Base-by-base conservation (phyloP, 73 alveolate genomes). In the Stentor roeselii region DNA sequence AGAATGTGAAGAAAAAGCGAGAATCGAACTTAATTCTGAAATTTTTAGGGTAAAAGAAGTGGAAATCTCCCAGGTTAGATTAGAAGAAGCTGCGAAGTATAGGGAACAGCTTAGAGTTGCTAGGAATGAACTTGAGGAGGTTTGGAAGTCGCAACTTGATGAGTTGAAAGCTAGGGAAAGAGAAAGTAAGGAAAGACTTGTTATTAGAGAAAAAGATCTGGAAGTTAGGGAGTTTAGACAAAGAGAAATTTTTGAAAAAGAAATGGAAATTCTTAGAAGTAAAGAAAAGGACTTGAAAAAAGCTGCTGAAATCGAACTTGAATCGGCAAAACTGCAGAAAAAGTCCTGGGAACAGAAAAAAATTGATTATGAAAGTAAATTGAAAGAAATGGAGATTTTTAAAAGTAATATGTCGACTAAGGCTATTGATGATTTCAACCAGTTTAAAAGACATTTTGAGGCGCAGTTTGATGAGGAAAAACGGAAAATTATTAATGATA, bases 41-140 rank as follows among this genome's bases (percentile, higher is more conserved):
- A 78, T 91, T 35, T 50, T 85, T 31, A 37, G 92, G 36, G 84
- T 91, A 21, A 84, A 88, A 39, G 96, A 91, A 42, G 78, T 88
- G 61, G 96, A 91, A 78, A 36, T 84, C 60, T 58, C 89, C 32
- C 74, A 60, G 35, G 59, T 91, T 2, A 59, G 93, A 38, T 78
- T 91, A 58, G 96, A 91, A 30, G 93, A 91, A 60, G 92, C 92
- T n/a, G 37, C 78, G 30, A 89, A 85, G 35, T 91, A 91, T 75
- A 38, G 96, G 60, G 78, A 80, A 36, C 90, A 91, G 67, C 60
- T 91, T 58, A 77, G 84, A 58, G 90, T 84, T 76, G 85, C 50
- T 77, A 60, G 96, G 40, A 87, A 84, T 60, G 93, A 91, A 39
- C 84, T 84, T 11, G 96, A 91, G 58, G 59, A 61, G 30, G 41